phyloP scores from a whole-genome alignment of 306 rosid species.

The Boehmeria nivea region DNA sequence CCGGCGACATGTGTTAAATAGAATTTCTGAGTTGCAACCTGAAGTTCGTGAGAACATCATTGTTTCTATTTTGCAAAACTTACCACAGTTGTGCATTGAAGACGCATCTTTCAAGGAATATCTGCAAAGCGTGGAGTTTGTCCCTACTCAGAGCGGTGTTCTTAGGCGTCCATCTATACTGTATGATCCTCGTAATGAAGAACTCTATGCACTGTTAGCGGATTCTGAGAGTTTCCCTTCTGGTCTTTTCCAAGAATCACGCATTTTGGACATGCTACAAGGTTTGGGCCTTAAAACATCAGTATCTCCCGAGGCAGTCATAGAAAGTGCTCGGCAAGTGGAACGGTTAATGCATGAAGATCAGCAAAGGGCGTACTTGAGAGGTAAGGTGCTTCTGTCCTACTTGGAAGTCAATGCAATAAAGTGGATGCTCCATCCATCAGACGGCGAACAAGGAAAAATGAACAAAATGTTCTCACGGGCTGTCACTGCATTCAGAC shows the following conservation, averaged over 20 bases:
- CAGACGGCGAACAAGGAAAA: slow-evolving; percentile 54
- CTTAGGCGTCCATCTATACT: slow-evolving; percentile 68
- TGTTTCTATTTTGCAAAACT: slow-evolving; percentile 66
- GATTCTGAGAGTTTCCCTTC: slow-evolving; percentile 73
- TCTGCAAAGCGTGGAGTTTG: slow-evolving; percentile 65
- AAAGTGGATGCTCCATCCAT: slow-evolving; percentile 77
- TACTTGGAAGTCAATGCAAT: slow-evolving; percentile 88
- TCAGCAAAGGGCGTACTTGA: slow-evolving; percentile 68
- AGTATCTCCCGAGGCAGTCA: slow-evolving; percentile 67
- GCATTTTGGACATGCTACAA: slow-evolving; percentile 64
- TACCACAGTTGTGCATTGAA: slow-evolving; percentile 76
- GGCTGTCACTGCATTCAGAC: slow-evolving; percentile 67
- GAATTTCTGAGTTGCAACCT: slow-evolving; percentile 68
- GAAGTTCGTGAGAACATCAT: slow-evolving; percentile 74
- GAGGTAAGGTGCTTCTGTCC: slow-evolving; percentile 79
- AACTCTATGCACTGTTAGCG: slow-evolving; percentile 69
- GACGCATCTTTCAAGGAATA: slow-evolving; percentile 61
- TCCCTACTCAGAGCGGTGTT: slow-evolving; percentile 55
- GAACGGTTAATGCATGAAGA: slow-evolving; percentile 70
- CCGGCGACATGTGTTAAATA: slow-evolving; percentile 50
- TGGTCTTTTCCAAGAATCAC: slow-evolving; percentile 64
- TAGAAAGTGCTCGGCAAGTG: slow-evolving; percentile 72
- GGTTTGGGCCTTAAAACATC: slow-evolving; percentile 87
- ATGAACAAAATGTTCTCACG: slow-evolving; percentile 71
- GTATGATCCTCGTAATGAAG: slow-evolving; percentile 88